Conservation (phyloP, 2,329 filamentous ascomycete species). For the Fulvia fulva region DNA sequence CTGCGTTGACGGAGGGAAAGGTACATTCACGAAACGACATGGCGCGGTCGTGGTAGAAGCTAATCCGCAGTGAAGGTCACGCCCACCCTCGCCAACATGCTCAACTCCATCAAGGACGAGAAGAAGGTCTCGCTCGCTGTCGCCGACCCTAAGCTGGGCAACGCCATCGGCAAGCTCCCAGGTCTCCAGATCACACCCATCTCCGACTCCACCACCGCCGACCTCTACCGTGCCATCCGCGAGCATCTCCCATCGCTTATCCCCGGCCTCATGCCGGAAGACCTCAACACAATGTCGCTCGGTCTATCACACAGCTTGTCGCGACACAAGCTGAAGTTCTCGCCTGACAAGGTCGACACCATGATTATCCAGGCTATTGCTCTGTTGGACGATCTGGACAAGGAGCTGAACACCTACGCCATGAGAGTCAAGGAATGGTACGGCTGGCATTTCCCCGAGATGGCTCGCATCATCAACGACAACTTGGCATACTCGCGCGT, state of each 20-base stretch:
- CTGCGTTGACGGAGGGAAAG: conserved; percentile 86
- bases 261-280: conserved; percentile 77
- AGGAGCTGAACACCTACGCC: conserved; percentile 97
- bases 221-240: conserved; percentile 91
- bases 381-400: conserved; percentile 92
- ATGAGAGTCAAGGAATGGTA: conserved; percentile 99
- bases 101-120: conserved; percentile 91
- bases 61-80: conserved; percentile 57
- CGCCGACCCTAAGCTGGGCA: conserved; percentile 85
- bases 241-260: conserved; percentile 87
- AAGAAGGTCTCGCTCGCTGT: conserved; percentile 95
- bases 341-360: conserved; percentile 95
- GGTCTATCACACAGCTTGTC: conserved; percentile 96
- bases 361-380: conserved; percentile 99
- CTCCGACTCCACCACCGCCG: conserved; percentile 74
- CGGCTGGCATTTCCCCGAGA: conserved; percentile 98
- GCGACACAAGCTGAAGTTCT: conserved; percentile 97
- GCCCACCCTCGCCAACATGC: conserved; percentile 73
- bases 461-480: conserved; percentile 95
- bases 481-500: conserved; percentile 91
- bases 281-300: conserved; percentile 89
- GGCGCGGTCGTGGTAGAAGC: not conserved
- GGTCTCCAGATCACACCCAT: conserved; percentile 80
- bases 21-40: conserved; percentile 17
- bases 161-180: conserved; percentile 87